Base-by-base conservation (phyloP, 371 early-diverging fungal genomes). In the Funneliformis caledonium region DNA sequence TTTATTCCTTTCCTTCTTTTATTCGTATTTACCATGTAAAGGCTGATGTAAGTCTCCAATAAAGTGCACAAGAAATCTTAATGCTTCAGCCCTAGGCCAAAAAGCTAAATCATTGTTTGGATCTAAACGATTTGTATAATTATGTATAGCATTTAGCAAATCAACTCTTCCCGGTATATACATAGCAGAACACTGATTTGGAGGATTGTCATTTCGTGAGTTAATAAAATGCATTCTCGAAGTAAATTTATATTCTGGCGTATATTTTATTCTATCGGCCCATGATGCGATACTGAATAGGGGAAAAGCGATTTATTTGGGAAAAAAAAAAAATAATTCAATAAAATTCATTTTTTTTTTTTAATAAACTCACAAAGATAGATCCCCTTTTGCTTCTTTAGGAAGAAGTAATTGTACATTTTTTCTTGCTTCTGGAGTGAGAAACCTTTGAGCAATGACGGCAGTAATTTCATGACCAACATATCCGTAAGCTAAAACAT, bases 21-120 rank as follows among this genome's bases (percentile, higher is more conserved):
- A 9, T 42, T 48, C 7, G 64, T 45, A 76, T 19, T 62, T 64
- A 76, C 77, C 2, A 73, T 88, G 88, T 45, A 88, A 77, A 10
- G 88, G 88, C 48, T 88, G 88, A 60, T 85, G 86, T 22, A 88
- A 61, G 81, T 88, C 88, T 2, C 88, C 88, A 80, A 88, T 77
- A 60, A 88, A 88, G 64, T 87, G 88, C 16, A 87, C 82, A 76
- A 87, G 85, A 81, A 87, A 87, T 47, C 82, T 80, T 26, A 87
- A 68, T 0, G 87, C 87, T 31, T 86, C 86, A 33, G 65, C 59
- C 26, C 52, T 19, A 19, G 33, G 33, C 22, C 16, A 10, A 61
- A 43, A 74, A 2, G 60, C 42, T 19, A 61, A 47, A 26, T 61
- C 75, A 47, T 10, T 47, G 33, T 79, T 69, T 26, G 70, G 72